Evolutionary conservation across 179 eudicot genomes (phyloP).

Genomic region (Vitellaria paradoxa): DNA sequence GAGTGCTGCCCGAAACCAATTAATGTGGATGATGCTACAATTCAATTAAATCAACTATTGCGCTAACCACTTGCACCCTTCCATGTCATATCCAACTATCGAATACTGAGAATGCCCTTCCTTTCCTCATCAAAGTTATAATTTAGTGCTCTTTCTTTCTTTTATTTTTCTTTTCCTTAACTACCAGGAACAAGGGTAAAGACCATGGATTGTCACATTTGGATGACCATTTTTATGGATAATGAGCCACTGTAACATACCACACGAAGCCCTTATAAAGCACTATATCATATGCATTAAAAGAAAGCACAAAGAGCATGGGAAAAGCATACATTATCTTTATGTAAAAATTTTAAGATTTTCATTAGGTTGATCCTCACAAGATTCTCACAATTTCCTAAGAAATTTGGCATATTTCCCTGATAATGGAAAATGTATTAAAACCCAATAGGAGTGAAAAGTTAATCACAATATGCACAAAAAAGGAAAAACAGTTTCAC

Average conservation of each 20-base stretch:
- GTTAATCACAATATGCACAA: too few relatives aligned
- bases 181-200: background rate
- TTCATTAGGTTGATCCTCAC: too few relatives aligned
- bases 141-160: too few relatives aligned
- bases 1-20: background rate
- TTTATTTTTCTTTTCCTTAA: too few relatives aligned
- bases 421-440: too few relatives aligned
- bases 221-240: background rate
- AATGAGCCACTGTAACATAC: conserved; percentile 4
- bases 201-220: background rate
- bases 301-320: conserved; percentile 6
- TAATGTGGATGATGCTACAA: background rate
- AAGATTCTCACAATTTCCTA: too few relatives aligned
- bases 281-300: background rate
- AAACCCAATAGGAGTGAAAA: too few relatives aligned
- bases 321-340: conserved; percentile 32
- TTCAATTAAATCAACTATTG: background rate
- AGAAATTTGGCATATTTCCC: too few relatives aligned
- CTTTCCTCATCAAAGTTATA: background rate
- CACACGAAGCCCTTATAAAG: conserved; percentile 5
- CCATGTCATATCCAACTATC: too few relatives aligned
- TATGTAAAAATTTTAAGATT: too few relatives aligned
- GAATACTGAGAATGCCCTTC: too few relatives aligned
- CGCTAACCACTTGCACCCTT: background rate
- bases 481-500: too few relatives aligned